Evolutionary conservation across 2,329 filamentous ascomycete species (phyloP), one percentile per base, ranked within the genome.

Genomic region (Leptoxyphium fumago): DNA sequence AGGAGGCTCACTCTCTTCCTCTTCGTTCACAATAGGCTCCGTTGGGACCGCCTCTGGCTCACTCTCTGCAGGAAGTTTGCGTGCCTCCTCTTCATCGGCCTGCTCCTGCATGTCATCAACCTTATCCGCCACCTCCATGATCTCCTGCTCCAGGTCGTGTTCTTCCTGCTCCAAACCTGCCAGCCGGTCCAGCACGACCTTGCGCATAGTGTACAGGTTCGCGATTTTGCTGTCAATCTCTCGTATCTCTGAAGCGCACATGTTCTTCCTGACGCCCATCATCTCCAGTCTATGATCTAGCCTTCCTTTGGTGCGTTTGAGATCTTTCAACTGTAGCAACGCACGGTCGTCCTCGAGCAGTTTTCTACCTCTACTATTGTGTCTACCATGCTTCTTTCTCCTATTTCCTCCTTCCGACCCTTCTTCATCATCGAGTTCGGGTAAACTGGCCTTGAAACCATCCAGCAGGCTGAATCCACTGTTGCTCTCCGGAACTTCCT

Each of bases 161-260:
- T 98, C 91, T 56, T 96, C 89, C 61, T 89, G 81, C 64, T 98
- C 91, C 48, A 96, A 67, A 2, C 75, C 77, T 1, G 88, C 88
- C 52, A 98, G 65, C 49, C 91, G 75, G 44, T 95, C 87, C 45
- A 98, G 64, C 39, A 96, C 83, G 48, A 95, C 93, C 58, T 81
- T 83, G 52, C 91, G 81, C 86, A 96, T 95, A 49, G 78, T 85
- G 54, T 86, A 82, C 44, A 98, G 70, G 62, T 96, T 96, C 48
- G 85, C 78, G 50, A 98, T 89, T 65, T 96, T 98, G 66, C 83
- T 88, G 65, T 98, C 91, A 48, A 98, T 94, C 58, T 98, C 91
- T 47, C 80, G 78, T 46, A 98, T 96, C 64, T 98, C 91, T 50
- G 85, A 84, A 56, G 86, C 91, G 53, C 88, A 89, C 89, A 98